A percentile compares a stretch with the other conserved stretches of the same genome.
Conservation (phyloP, 768 basidiomycete species). For the Mycena rebaudengoi region DNA sequence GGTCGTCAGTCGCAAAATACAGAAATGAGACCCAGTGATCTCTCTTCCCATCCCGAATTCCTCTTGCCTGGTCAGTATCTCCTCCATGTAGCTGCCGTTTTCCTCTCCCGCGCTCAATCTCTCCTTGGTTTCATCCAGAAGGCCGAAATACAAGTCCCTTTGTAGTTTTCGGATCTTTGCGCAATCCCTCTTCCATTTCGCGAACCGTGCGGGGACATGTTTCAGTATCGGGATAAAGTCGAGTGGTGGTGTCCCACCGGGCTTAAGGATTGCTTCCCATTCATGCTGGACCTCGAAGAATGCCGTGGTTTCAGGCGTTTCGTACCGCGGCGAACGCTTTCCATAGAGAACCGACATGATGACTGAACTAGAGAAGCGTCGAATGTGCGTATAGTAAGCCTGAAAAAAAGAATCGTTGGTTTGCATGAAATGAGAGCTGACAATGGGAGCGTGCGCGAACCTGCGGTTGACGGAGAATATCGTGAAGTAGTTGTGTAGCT, state of each 20-base stretch:
- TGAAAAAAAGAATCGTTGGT: constrained; percentile 17
- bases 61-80: constrained; percentile 28
- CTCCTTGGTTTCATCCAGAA: constrained; percentile 36
- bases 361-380: constrained; percentile 40
- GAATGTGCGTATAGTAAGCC: constrained; percentile 39
- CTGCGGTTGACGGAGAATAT: constrained; percentile 7
- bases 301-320: constrained; percentile 32
- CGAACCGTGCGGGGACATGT: constrained; percentile 43
- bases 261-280: constrained; percentile 37
- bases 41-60: constrained; percentile 14
- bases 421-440: not conserved
- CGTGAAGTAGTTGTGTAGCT: constrained; percentile 24
- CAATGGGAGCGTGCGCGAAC: not conserved
- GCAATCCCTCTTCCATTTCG: constrained; percentile 41
- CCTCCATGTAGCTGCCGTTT: constrained; percentile 44
- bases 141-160: constrained; percentile 37
- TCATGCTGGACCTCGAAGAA: constrained; percentile 37
- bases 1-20: not conserved
- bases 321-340: constrained; percentile 38
- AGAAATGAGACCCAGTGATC: constrained; percentile 11
- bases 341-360: constrained; percentile 41
- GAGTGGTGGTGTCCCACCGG: constrained; percentile 44
- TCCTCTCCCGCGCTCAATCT: constrained; percentile 33
- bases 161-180: constrained; percentile 33
- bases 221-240: constrained; percentile 44